These are phyloP conservation scores for Spinacia oleracea DNA, from an alignment of 179 eudicot species.

Conservation along the genomic window DNA sequence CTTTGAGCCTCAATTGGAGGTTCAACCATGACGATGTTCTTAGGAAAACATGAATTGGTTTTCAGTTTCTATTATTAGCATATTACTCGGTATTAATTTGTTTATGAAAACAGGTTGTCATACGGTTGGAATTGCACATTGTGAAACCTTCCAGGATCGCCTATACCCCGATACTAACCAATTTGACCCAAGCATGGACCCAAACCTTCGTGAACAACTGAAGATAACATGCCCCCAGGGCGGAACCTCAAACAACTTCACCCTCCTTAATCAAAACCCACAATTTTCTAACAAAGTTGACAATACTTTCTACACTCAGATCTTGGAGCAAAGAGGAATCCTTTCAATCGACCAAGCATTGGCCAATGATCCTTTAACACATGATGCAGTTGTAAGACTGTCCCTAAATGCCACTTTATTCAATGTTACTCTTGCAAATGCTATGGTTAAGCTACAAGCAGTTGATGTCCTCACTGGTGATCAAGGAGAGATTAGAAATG, in stretches of 20 bases:
- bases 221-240: conserved; percentile 31
- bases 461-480: conserved; percentile 29
- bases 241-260: conserved; percentile 19
- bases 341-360: conserved; percentile 51
- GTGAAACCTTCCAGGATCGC: conserved; percentile 32
- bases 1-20: too few relatives aligned
- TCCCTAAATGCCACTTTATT: conserved; percentile 7
- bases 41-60: neutral
- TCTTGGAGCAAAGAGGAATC: conserved; percentile 35
- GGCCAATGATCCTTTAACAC: conserved; percentile 36
- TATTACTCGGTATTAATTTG: neutral
- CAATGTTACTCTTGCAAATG: conserved; percentile 16
- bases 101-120: conserved; percentile 35
- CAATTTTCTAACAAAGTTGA: conserved; percentile 34
- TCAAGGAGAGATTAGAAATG: conserved; percentile 39
- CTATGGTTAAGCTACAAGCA: conserved; percentile 30
- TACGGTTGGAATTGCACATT: conserved; percentile 47
- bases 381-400: conserved; percentile 18
- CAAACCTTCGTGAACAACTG: conserved; percentile 30
- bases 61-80: neutral
- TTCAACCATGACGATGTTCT: too few relatives aligned
- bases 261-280: conserved; percentile 41
- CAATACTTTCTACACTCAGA: conserved; percentile 42
- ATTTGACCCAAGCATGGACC: conserved; percentile 41
- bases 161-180: conserved; percentile 35